Base-by-base conservation (phyloP, 2,329 filamentous ascomycete genomes). In the Alternaria sp. region DNA sequence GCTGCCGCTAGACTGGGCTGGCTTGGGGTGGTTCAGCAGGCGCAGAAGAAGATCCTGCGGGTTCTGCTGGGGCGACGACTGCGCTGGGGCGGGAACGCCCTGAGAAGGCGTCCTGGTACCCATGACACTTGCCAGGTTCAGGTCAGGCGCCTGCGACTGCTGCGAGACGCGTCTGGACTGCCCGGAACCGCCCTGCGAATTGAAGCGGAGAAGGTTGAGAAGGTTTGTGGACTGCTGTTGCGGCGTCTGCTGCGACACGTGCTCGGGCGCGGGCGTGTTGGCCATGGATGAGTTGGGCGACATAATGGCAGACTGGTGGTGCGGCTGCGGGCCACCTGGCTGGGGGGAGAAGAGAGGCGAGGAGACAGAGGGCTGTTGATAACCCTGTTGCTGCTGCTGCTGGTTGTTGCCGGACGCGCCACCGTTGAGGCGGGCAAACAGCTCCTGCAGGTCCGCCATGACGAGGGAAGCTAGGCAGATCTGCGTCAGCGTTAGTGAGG, bases 31-130 rank as follows among this genome's bases (percentile, higher is more conserved):
- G 73, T 93, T 95, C 65, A 99, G 86, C 60, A 98, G 84, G 70
- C 92, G 91, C 64, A 98, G 87, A 49, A 99, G 84, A 74, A 95
- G 92, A 65, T 94, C 90, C 78, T 96, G 92, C 5, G 93, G 92
- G 77, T 93, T 60, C 46, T 60, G 58, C 58, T 60, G 58, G 12
- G 54, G 90, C 48, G 88, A 85, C 48, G 77, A 65, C 53, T 70
- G 74, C 48, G 70, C 69, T 32, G 63, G 62, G 27, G 67, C 60
- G 32, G 75, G 67, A 30, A 71, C 75, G 30, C 78, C 72, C 44
- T 80, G 76, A 11, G 72, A 68, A 25, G 64, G 62, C 11, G 77
- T 69, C 38, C 82, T 78, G 66, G 83, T 84, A 45, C 81, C 80
- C 74, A 86, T 83, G 63, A 89, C 82, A 46, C 82, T 84, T 57